Base-by-base conservation (phyloP, 306 rosid species). In the Mimosa pudica region DNA sequence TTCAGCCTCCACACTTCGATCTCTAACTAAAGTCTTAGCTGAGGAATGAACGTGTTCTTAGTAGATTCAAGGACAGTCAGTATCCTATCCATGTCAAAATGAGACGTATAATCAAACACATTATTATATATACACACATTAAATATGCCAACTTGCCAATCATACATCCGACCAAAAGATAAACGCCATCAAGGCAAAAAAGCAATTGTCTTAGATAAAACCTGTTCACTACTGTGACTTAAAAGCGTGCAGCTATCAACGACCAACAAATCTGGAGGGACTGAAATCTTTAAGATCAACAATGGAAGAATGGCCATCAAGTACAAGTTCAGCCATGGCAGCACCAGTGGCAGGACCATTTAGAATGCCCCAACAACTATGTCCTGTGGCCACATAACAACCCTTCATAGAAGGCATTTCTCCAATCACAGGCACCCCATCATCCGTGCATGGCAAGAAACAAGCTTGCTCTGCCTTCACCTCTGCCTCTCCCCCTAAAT, bases 261-360 rank as follows among this genome's bases (percentile, higher is more conserved):
- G 48, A 8, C 77, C 33, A 32, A 69, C 71, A 77, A 95, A 95
- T 84, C 98, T 91, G 48, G 89, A 82, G 0, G 98, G 98, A 80
- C 90, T 92, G 75, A 95, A 95, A 30, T 8, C 67, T 33, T 78
- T 64, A 77, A 95, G 90, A 88, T 92, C 98, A 79, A 90, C 96
- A 79, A 95, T 86, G 70, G 69, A 57, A 30, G 96, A 87, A 52
- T 57, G 65, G 4, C 98, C 97, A 84, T 92, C 88, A 49, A 92
- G 64, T 10, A 95, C 72, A 85, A 95, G 98, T 80, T 95, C 93
- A 30, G 98, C 92, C 80, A 95, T 35, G 14, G 97, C 92, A 84
- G 91, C 96, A 0, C 98, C 98, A 58, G 98, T 95, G 47, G 98
- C 98, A 7, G 97, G 98, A 32, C 90, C 98, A 81, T 95, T 95